Evolutionary conservation across 2,329 filamentous ascomycete species (phyloP), one percentile per base, ranked within the genome.

Genomic region (Sordariomycetes sp.): DNA sequence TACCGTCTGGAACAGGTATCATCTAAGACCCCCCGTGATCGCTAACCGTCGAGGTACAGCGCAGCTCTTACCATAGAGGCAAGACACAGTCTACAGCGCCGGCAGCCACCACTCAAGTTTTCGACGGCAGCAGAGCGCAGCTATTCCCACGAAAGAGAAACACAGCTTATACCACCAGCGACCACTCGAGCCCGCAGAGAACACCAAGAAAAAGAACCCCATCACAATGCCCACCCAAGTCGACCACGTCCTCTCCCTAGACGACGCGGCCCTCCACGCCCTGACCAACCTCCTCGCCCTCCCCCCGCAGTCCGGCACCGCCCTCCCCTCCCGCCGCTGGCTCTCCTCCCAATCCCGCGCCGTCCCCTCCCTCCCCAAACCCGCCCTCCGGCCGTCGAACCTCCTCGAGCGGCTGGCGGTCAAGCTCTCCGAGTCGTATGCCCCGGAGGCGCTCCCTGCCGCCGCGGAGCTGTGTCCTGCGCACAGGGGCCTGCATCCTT

Each of bases 401-500:
- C 35, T 67, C 1, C 53, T 73, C 7, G 62, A 64, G 48, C 69
- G 72, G 6, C 57, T 72, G 3, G 62, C 66, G 22, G 63, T 69
- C 50, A 66, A 64, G 48, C 57, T 73, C 15, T 62, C 61, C n/a
- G 66, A 69, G 56, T 58, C 45, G 12, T 28, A 32, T 10, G 32
- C 35, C 20, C 17, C 25, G 20, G 59, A 66, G 53, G 60, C 61
- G 36, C 59, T 67, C 1, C 57, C 63, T 1, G 62, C 67, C 17
- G 62, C 61, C 12, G 71, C 72, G 13, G 62, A 67, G 8, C 65
- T 79, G 3, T 80, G 77, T 61, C 15, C 56, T 6, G 63, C 62
- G 3, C 77, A 80, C 62, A 61, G 66, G 25, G 56, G 39, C 0
- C 68, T 80, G 4, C 68, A 78, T 48, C 67, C 74, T 0, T 69